Base-by-base conservation (phyloP, 257 asterid species). In the Solanum chiquidenum region DNA sequence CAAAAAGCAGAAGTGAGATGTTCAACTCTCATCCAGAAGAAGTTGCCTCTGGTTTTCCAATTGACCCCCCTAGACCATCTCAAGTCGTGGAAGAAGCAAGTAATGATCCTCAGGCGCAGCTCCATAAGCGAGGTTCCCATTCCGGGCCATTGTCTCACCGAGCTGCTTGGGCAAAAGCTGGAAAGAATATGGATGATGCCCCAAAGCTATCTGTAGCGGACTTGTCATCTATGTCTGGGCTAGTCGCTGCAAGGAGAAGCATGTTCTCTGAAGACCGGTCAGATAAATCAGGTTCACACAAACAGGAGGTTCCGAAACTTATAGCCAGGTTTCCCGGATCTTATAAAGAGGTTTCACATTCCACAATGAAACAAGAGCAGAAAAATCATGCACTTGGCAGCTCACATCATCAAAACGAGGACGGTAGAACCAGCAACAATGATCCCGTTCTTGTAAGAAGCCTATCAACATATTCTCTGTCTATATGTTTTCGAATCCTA, bases 1-100 rank as follows among this genome's bases (percentile, higher is more conserved):
- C 96, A 82, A 97, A 94, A 93, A 95, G 99, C 94, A 93, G 99
- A 92, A 97, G 99, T 88, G 99, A 97, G 92, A 95, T 95, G 94
- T 97, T 95, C 94, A 95, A 83, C 89, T 92, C 99, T 89, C 98
- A 95, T 85, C 98, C 92, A 0, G 99, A 95, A 90, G 98, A 97
- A 86, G 95, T 90, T 83, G 98, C 98, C 66, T 95, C 98, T 21
- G 98, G 98, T 89, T 95, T 97, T 88, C 99, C 98, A 18, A 96
- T 97, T 71, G 98, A 97, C 85, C 99, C 98, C 21, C 99, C 98
- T 16, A 90, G 98, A 88, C 97, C 96, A 68, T 92, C 98, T 60
- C 95, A 95, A 85, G 92, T 90, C 37, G 87, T 92, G 85, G 98
- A 93, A 88, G 97, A 94, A 88, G 64, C 91, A 25, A 92, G 88